Base-by-base conservation (phyloP, 2,329 filamentous ascomycete genomes). In the Cryphonectria japonica region DNA sequence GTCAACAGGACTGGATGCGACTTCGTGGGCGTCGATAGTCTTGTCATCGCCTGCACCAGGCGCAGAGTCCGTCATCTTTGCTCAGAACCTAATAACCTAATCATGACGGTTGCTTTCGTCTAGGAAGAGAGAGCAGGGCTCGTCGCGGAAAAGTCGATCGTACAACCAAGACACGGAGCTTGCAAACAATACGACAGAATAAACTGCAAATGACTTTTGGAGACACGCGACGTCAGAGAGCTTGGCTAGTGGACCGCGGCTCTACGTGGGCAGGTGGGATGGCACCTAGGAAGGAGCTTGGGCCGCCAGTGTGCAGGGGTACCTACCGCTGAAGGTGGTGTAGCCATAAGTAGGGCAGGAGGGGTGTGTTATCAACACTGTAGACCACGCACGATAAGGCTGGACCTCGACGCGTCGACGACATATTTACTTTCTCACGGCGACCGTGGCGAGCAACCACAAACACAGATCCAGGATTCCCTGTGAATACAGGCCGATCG, bases 21-120 rank as follows among this genome's bases (percentile, higher is more conserved):
- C n/a, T n/a, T 41, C 59, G 34, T 46, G 16, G 16, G 57, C 43
- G 14, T 62, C 57, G 32, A 39, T 74, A 73, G 4, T 74, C 73
- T 16, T 73, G 39, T 69, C 66, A 65, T 69, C 59, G 71, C 67
- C 69, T 64, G 59, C 67, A 67, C 64, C 69, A 71, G 62, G 71
- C 67, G 11, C 71, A 69, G 63, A 67, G 50, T 73, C 71, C 69
- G 71, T 73, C 71, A 73, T 73, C 71, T 73, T 73, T 67, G 69
- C 57, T 69, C 67, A 46, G 52, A 61, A 37, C 63, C 67, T 73
- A 69, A 67, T 54, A 69, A 67, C 63, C 69, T 71, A 41, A 71
- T 64, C 71, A 73, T 73, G 69, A 63, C 71, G 71, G 60, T 70
- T 52, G 39, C 60, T 16, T 29, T 70, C 62, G 8, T 8, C 29